phyloP scores from a whole-genome alignment of 2,329 filamentous ascomycete species.

The Claviceps lovelessii region DNA sequence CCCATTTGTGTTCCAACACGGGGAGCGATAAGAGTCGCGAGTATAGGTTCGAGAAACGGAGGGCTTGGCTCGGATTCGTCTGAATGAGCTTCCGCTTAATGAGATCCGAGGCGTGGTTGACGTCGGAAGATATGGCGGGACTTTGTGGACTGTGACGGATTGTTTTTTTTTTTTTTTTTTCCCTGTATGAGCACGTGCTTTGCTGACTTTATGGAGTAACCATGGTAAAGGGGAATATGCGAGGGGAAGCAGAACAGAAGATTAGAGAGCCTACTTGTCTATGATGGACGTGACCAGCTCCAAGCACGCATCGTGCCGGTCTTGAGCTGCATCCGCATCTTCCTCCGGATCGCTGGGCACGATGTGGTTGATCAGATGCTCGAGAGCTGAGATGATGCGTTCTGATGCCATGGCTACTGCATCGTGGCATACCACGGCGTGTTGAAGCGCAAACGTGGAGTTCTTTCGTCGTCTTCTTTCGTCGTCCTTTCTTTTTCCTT shows the following conservation, averaged over 20 bases:
- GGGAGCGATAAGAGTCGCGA: conserved; percentile 78
- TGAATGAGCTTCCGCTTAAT: conserved; percentile 81
- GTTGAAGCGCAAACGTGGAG: neutral
- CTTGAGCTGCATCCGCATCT: conserved; percentile 51
- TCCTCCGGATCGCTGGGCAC: conserved; percentile 52
- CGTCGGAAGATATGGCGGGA: conserved; percentile 49
- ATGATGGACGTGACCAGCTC: conserved; percentile 36
- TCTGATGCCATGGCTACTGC: conserved; percentile 43
- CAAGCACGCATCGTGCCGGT: conserved; percentile 51
- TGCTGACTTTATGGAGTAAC: neutral
- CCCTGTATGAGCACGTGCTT: neutral
- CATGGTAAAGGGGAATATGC: neutral
- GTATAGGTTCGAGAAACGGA: conserved; percentile 82
- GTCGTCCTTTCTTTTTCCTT: neutral
- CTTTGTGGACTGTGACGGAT: conserved; percentile 27
- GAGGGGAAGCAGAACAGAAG: neutral
- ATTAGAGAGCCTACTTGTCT: conserved; percentile 27
- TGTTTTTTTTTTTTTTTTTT: neutral
- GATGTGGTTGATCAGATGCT: conserved; percentile 62
- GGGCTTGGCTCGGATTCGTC: conserved; percentile 62
- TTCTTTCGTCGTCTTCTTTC: neutral
- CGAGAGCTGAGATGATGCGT: conserved; percentile 65
- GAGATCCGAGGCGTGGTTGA: conserved; percentile 83
- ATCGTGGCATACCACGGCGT: conserved; percentile 23
- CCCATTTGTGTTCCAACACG: conserved; percentile 91